Evolutionary conservation across 306 rosid genomes (phyloP).

Genomic region (Quercus berberidifolia): DNA sequence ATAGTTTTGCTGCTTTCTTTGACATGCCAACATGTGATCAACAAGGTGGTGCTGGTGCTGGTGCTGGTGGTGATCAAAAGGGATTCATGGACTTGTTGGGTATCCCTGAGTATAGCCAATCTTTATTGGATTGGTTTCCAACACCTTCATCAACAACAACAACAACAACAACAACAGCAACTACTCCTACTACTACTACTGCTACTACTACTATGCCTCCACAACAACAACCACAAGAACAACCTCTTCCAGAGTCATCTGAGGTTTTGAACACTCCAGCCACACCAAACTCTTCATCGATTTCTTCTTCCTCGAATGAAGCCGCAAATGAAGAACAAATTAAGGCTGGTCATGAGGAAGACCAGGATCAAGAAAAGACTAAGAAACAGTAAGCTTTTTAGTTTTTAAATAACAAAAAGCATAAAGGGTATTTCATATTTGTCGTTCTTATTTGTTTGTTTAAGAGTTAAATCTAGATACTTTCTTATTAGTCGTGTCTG

Average conservation of each 20-base stretch:
- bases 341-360: constrained; percentile 20
- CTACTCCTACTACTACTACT: not conserved
- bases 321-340: constrained; percentile 29
- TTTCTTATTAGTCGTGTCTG: not conserved
- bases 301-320: constrained; percentile 69
- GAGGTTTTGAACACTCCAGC: constrained; percentile 72
- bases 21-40: constrained; percentile 42
- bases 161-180: not conserved
- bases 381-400: constrained; percentile 57
- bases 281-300: constrained; percentile 59
- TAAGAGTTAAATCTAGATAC: not conserved
- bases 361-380: constrained; percentile 50
- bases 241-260: constrained; percentile 33
- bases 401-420: not conserved
- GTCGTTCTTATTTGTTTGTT: not conserved
- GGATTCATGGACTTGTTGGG: constrained; percentile 45
- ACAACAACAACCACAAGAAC: not conserved
- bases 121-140: constrained; percentile 48
- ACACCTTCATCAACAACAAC: not conserved
- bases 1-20: constrained; percentile 30
- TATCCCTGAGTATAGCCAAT: constrained; percentile 25
- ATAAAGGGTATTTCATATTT: not conserved
- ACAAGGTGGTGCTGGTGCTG: no score
- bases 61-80: constrained; percentile 1
- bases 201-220: not conserved